phyloP scores from a whole-genome alignment of 2,329 filamentous ascomycete species.

The Ophiostoma himal-ulmi region DNA sequence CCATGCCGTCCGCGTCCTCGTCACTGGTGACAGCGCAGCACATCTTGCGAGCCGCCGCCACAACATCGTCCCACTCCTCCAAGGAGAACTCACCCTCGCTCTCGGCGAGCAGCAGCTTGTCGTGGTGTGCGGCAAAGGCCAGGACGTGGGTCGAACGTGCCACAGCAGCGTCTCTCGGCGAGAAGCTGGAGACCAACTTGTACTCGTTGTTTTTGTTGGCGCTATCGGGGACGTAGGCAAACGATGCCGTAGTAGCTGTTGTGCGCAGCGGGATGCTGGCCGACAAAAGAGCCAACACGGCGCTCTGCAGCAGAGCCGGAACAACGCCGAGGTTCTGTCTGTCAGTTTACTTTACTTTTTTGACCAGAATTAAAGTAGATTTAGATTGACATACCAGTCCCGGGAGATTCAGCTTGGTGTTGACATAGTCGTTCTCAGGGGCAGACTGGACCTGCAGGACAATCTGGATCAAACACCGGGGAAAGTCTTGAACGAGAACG shows the following conservation, averaged over 20 bases:
- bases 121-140: constrained; percentile 67
- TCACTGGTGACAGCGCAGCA: constrained; percentile 46
- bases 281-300: constrained; percentile 71
- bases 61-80: constrained; percentile 67
- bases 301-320: constrained; percentile 74
- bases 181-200: constrained; percentile 54
- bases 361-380: background rate
- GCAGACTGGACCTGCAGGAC: constrained; percentile 68
- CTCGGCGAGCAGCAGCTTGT: constrained; percentile 69
- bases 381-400: constrained; percentile 45
- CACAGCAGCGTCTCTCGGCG: constrained; percentile 53
- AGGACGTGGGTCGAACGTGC: constrained; percentile 75
- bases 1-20: constrained; percentile 23
- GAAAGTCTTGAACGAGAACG: constrained; percentile 68
- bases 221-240: constrained; percentile 53
- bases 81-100: constrained; percentile 75
- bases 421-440: constrained; percentile 61
- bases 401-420: constrained; percentile 54
- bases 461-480: constrained; percentile 71
- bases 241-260: constrained; percentile 59
- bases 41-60: constrained; percentile 56
- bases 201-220: constrained; percentile 31
- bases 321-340: constrained; percentile 71
- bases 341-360: constrained; percentile 5
- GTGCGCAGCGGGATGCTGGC: constrained; percentile 71